A percentile compares a stretch with the other conserved stretches of the same genome.
Evolutionary conservation across 2,329 filamentous ascomycete genomes (phyloP).

Genomic region (Calonectria multiphialidica): DNA sequence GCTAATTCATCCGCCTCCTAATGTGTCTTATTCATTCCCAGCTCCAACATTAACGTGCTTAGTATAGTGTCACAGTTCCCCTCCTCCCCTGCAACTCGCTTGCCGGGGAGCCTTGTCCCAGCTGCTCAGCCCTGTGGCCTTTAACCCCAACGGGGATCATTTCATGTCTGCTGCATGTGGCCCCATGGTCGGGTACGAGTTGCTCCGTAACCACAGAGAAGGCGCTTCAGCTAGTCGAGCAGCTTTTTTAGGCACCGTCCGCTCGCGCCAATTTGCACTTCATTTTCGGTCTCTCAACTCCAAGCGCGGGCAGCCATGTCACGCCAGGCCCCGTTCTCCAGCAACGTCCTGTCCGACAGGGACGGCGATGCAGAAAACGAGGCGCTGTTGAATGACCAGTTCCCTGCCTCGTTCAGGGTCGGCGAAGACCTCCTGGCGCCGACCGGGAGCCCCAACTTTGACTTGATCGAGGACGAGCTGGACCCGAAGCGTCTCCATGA

Average conservation of each 20-base stretch:
- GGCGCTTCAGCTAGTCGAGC: neutral
- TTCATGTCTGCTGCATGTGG: neutral
- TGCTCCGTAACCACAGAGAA: neutral
- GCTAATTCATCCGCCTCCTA: neutral
- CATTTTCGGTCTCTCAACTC: neutral
- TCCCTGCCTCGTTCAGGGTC: constrained; percentile 15
- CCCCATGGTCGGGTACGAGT: neutral
- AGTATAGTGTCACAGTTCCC: neutral
- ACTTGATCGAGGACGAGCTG: constrained; percentile 8
- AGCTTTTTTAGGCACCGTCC: neutral
- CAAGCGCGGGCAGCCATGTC: constrained; percentile 6
- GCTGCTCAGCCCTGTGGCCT: neutral
- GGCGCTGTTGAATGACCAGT: neutral
- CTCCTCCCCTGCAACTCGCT: neutral
- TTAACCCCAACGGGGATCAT: neutral
- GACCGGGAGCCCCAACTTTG: neutral
- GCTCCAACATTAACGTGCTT: neutral
- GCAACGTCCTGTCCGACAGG: neutral
- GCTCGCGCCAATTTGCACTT: neutral
- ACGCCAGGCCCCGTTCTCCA: constrained; percentile 7
- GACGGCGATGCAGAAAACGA: neutral
- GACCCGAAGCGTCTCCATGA: constrained; percentile 19
- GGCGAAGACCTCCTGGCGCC: constrained; percentile 13
- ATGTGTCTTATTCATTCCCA: neutral
- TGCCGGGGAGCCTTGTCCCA: neutral